Conservation (phyloP, 768 basidiomycete genomes). For the Tricholoma hemisulphureum region DNA sequence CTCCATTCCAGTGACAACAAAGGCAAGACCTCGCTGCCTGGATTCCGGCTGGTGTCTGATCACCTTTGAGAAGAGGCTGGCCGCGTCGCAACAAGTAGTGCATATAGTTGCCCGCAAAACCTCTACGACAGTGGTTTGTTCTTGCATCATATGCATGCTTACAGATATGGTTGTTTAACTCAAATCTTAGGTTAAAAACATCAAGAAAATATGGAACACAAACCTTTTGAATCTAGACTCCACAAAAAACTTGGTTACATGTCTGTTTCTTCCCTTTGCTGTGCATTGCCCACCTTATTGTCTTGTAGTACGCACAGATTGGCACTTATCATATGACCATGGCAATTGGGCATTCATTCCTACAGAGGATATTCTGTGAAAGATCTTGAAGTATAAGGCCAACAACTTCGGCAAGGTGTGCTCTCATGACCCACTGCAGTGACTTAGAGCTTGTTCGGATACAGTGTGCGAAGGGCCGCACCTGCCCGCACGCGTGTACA, state of each 20-base stretch:
- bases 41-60: not conserved
- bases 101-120: not conserved
- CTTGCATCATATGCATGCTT: not conserved
- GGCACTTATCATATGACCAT: not conserved
- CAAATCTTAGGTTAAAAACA: not conserved
- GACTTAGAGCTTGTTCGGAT: too few species aligned
- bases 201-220: not conserved
- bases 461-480: too few species aligned
- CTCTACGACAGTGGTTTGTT: not conserved
- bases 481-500: too few species aligned
- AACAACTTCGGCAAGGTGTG: not conserved
- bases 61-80: not conserved
- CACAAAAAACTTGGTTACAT: not conserved
- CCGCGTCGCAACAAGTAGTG: not conserved
- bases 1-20: not conserved
- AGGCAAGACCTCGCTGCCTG: not conserved
- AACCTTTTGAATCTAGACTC: not conserved
- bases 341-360: constrained; percentile 4
- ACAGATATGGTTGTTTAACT: not conserved
- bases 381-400: not conserved
- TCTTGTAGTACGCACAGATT: constrained; percentile 1
- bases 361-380: not conserved
- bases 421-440: not conserved
- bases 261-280: not conserved
- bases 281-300: not conserved